These are phyloP conservation scores for Cercospora brassicicola DNA, from an alignment of 2,329 filamentous ascomycete species.

Conservation along the genomic window DNA sequence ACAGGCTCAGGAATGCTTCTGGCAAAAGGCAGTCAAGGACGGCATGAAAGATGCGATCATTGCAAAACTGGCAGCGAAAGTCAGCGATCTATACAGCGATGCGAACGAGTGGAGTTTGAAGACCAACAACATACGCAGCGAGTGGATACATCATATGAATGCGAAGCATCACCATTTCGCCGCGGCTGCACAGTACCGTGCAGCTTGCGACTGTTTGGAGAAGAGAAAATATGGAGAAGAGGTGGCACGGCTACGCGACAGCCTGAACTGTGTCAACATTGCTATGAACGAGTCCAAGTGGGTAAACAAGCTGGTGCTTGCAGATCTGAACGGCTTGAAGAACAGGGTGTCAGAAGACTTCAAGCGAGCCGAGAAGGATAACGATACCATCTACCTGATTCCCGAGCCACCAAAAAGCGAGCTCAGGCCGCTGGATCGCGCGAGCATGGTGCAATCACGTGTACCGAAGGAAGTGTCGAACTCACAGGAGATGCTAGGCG, in stretches of 20 bases:
- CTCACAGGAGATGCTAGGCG: constrained; percentile 76
- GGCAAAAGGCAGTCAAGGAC: constrained; percentile 95
- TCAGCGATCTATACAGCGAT: constrained; percentile 84
- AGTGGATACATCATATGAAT: constrained; percentile 97
- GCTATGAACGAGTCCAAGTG: constrained; percentile 82
- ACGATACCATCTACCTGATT: constrained; percentile 89
- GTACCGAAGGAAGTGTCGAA: constrained; percentile 79
- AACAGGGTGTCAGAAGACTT: constrained; percentile 80
- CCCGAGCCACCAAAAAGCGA: constrained; percentile 86
- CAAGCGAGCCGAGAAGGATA: constrained; percentile 91
- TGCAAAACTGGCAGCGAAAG: constrained; percentile 83
- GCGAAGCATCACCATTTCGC: constrained; percentile 98
- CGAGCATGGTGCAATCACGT: constrained; percentile 80
- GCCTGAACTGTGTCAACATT: constrained; percentile 77
- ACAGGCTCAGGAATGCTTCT: constrained; percentile 95
- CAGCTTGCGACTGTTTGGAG: constrained; percentile 86
- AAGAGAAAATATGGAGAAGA: constrained; percentile 95
- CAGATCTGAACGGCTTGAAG: constrained; percentile 81
- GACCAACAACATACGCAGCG: constrained; percentile 83
- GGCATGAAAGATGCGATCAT: constrained; percentile 89
- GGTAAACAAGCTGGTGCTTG: constrained; percentile 76
- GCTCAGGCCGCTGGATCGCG: constrained; percentile 79
- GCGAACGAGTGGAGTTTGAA: constrained; percentile 84
- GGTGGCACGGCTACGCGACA: constrained; percentile 80
- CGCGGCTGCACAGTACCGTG: constrained; percentile 88